Conservation (phyloP, 106 monocot species). For the Dioscorea dumetorum region DNA sequence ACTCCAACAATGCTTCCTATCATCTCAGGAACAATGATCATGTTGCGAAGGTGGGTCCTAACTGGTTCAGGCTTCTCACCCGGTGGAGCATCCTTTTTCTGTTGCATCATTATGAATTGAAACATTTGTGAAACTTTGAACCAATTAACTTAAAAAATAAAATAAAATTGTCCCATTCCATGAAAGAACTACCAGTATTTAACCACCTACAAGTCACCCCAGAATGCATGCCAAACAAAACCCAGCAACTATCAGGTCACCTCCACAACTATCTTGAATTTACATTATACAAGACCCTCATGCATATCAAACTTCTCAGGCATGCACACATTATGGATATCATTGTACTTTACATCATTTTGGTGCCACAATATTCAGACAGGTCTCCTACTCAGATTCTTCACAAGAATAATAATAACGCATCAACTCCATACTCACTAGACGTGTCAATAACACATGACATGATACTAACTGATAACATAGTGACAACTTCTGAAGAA, state of each 20-base stretch:
- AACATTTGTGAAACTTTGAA: neutral
- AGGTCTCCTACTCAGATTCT: too few species aligned
- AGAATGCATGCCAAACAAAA: neutral
- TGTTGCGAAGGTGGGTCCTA: constrained; percentile 11
- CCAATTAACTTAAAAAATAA: too few species aligned
- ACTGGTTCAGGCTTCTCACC: constrained; percentile 15
- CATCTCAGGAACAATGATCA: constrained; percentile 14
- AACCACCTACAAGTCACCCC: neutral
- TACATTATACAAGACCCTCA: neutral
- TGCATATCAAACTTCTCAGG: neutral
- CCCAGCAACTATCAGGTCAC: neutral
- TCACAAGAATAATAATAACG: too few species aligned
- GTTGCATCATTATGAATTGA: neutral
- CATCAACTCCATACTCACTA: too few species aligned
- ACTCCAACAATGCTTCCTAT: constrained; percentile 8
- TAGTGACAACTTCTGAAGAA: too few species aligned
- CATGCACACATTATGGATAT: too few species aligned
- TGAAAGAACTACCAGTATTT: too few species aligned
- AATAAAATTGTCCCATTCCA: neutral
- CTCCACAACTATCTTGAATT: neutral
- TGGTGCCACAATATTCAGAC: too few species aligned
- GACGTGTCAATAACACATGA: too few species aligned
- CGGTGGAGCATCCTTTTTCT: constrained; percentile 11
- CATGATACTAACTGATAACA: too few species aligned
- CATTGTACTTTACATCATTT: too few species aligned